A percentile compares a stretch with the other conserved stretches of the same genome.
Conservation (phyloP, 2,329 filamentous ascomycete species). For the Cyclaneusma minus region DNA sequence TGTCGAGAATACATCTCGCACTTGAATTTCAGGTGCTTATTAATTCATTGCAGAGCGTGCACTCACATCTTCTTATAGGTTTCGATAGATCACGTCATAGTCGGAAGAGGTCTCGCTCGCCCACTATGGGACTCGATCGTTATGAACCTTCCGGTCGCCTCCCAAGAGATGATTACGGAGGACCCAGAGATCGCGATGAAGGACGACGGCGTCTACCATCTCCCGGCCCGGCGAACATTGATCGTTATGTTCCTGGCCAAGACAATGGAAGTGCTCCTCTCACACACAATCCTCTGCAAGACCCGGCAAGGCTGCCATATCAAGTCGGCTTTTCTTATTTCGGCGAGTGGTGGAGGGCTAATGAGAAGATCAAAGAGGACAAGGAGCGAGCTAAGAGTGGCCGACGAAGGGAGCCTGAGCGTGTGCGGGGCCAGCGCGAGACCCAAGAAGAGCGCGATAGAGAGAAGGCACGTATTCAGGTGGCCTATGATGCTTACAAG, state of each 20-base stretch:
- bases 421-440: conserved; percentile 47
- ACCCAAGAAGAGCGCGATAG: conserved; percentile 60
- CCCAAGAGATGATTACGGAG: conserved; percentile 49
- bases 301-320: conserved; percentile 58
- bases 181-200: conserved; percentile 38
- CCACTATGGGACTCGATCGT: conserved; percentile 47
- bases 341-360: conserved; percentile 73
- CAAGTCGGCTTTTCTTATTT: conserved; percentile 80
- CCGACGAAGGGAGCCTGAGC: conserved; percentile 48
- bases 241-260: conserved; percentile 71
- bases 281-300: conserved; percentile 50
- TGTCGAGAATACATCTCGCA: too few species aligned
- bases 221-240: conserved; percentile 53
- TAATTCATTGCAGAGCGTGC: too few species aligned
- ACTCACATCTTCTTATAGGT: conserved; percentile 26
- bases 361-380: conserved; percentile 71
- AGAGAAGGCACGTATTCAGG: conserved; percentile 65
- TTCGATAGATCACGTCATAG: conserved; percentile 35
- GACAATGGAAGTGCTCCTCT: conserved; percentile 33
- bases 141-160: conserved; percentile 54
- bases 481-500: conserved; percentile 50
- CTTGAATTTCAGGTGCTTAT: conserved; percentile 7
- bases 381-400: conserved; percentile 57
- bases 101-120: conserved; percentile 56
- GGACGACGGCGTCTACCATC: conserved; percentile 43